Base-by-base conservation (phyloP, 345 rosid species). In the Moricandia moricandioides region DNA sequence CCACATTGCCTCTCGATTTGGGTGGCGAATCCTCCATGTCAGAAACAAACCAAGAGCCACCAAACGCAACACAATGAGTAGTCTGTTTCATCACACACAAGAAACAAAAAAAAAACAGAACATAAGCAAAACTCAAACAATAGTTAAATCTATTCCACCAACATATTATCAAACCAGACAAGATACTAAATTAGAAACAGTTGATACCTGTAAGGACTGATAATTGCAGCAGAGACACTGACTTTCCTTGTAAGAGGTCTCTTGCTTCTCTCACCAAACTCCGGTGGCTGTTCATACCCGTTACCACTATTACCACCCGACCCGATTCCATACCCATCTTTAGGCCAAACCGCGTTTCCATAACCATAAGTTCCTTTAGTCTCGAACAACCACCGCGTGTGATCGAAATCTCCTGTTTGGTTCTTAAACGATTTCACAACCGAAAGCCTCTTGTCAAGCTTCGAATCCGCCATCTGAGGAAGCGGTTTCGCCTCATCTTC, bases 311-410 rank as follows among this genome's bases (percentile, higher is more conserved):
- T 77, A 60, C 86, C 86, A 61, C 86, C 86, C 6, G 84, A 76
- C 43, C 88, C 90, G 34, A 63, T 82, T 11, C 88, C 95, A 80
- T 84, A 85, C n/a, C 86, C 90, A 68, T 90, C 91, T 78, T 90
- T 90, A 70, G 91, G 96, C 92, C 96, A 88, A 76, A 90, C 85
- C 0, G 96, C 96, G 34, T 88, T 90, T 4, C 96, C 91, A 70
- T 90, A 90, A 2, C 96, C 91, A 52, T 90, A 90, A 71, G 96
- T 90, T 13, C 91, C 96, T 75, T 88, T 90, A 14, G 96, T 90
- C 85, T 90, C 92, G 62, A 90, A 90, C 88, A 90, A 76, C 92
- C 92, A 90, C 21, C 91, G 71, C 0, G 88, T 84, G 30, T 90
- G 96, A 78, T 90, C 96, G 49, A 90, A 90, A 40, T 90, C 92